Evolutionary conservation across 176 grass and related monocot species (phyloP).

Genomic region (Paspalum notatum): DNA sequence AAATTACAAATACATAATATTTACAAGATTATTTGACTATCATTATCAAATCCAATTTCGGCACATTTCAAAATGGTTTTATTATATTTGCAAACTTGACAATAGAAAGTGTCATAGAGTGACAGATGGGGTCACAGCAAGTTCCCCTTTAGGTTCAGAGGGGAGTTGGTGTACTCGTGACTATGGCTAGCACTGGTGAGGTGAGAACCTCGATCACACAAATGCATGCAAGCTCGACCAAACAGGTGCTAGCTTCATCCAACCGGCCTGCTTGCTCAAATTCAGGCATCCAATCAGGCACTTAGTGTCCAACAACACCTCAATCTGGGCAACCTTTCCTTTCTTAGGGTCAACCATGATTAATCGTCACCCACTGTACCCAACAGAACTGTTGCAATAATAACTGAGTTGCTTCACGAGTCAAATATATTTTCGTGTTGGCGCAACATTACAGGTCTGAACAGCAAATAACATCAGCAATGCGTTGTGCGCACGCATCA

Average conservation of each 20-base stretch:
- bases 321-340: neutral
- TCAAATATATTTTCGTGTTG: neutral
- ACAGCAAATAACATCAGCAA: neutral
- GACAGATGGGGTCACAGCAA: no score
- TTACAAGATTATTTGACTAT: neutral
- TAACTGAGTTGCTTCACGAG: neutral
- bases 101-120: neutral
- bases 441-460: neutral
- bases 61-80: constrained; percentile 3
- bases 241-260: no score
- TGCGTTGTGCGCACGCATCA: neutral
- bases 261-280: no score
- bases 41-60: neutral
- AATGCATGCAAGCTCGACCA: no score
- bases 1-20: neutral
- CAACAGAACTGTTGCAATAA: neutral
- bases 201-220: no score
- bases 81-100: neutral
- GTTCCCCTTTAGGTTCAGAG: no score
- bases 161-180: no score
- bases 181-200: no score
- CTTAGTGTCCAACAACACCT: no score
- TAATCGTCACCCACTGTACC: neutral
- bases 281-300: no score
- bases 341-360: neutral